A percentile compares a stretch with the other conserved stretches of the same genome.
These are phyloP conservation scores for Podospora didyma DNA, from an alignment of 495 filamentous ascomycete species.

Conservation along the genomic window DNA sequence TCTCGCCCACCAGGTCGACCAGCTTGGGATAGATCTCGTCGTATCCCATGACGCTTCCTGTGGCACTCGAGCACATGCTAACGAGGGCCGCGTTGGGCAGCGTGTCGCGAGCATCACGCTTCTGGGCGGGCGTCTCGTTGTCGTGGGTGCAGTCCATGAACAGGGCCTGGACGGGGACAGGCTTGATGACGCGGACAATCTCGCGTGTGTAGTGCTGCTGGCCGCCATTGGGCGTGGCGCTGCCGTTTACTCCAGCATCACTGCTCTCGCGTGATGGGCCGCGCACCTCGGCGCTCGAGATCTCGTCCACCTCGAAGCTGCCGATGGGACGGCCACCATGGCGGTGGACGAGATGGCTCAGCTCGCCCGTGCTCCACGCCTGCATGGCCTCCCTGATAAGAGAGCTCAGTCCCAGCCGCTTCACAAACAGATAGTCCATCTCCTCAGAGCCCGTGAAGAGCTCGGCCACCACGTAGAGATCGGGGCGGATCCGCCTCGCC, in stretches of 20 bases:
- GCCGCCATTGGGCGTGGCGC: too few relatives aligned
- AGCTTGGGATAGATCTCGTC: slow-evolving; percentile 94
- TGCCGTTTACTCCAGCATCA: slow-evolving; percentile 7
- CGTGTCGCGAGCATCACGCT: slow-evolving; percentile 90
- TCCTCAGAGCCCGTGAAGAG: slow-evolving; percentile 95
- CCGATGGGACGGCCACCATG: slow-evolving; percentile 94
- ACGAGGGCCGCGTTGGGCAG: slow-evolving; percentile 94
- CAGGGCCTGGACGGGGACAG: slow-evolving; percentile 81
- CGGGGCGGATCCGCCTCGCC: slow-evolving; percentile 80
- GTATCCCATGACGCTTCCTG: slow-evolving; percentile 97
- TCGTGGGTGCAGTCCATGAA: slow-evolving; percentile 99
- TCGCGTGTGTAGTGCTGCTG: slow-evolving; percentile 39
- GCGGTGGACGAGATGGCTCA: slow-evolving; percentile 88
- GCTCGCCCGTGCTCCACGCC: slow-evolving; percentile 88
- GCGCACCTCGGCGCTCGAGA: slow-evolving; percentile 34
- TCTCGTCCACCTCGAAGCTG: slow-evolving; percentile 82
- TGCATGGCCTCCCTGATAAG: slow-evolving; percentile 98
- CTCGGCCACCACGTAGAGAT: slow-evolving; percentile 90
- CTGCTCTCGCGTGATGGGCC: slow-evolving; percentile 18
- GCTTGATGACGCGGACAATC: slow-evolving; percentile 68
- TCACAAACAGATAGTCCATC: slow-evolving; percentile 93
- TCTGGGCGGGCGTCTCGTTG: slow-evolving; percentile 94
- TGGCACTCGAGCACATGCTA: slow-evolving; percentile 89
- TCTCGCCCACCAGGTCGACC: slow-evolving; percentile 87
- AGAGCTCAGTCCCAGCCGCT: slow-evolving; percentile 81